Evolutionary conservation across 1,284 basidiomycete genomes (phyloP), one percentile per base, ranked within the genome.

Genomic region (Grifola frondosa): DNA sequence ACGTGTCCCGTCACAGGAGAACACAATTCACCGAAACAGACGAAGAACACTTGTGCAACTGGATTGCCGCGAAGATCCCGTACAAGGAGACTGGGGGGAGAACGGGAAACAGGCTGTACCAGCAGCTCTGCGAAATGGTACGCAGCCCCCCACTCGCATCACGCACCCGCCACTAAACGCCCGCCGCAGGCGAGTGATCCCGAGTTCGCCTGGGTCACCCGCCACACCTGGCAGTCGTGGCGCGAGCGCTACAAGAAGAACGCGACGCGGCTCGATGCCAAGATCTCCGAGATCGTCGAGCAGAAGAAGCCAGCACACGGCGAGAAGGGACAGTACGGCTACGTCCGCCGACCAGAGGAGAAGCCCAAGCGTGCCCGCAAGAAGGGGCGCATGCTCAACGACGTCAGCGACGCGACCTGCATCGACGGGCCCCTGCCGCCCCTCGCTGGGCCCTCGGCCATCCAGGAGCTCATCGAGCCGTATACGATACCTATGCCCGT

Each of bases 141-240:
- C 28, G 72, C 58, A 16, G 6, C 10, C 11, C 0, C 10, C 8
- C 13, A 2, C 4, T 26, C 22, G 31, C 29, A 37, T 22, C 31
- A 40, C 15, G 19, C 19, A 39, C 19, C 13, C 29, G 11, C 32
- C 20, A 13, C 23, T 32, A 19, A 16, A 11, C 19, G 24, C 24
- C 41, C 37, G 13, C 10, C 20, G 40, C 32, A 84, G 87, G 68
- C 67, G 30, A 62, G 65, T 40, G 80, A 87, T 49, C 81, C 83
- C 1, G 83, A 84, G 48, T 88, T 78, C 56, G 70, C 74, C 2
- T 90, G 87, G 87, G 88, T 88, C 17, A 73, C 70, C 19, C 78
- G 86, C n/a, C 87, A 90, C 58, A 88, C 87, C 8, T 90, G 87
- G 87, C 86, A 89, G 50, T 90, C 88, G 12, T 90, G 87, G 87